phyloP scores from a whole-genome alignment of 2,329 filamentous ascomycete genomes.

The Fusarium nurragi region DNA sequence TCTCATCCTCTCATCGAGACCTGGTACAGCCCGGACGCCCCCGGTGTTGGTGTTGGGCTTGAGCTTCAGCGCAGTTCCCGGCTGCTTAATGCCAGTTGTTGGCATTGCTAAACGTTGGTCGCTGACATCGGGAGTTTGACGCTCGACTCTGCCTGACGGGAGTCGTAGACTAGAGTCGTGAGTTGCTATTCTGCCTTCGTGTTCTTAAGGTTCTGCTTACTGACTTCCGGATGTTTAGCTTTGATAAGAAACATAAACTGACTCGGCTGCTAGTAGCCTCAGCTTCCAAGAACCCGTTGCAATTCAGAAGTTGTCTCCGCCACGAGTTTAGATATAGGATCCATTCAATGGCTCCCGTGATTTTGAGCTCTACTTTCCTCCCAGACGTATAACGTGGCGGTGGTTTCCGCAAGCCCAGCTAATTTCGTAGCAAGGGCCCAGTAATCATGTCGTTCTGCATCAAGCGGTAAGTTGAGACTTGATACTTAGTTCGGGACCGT shows the following conservation, averaged over 20 bases:
- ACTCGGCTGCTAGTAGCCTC: conserved; percentile 8
- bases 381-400: conserved; percentile 29
- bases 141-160: conserved; percentile 7
- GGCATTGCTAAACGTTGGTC: conserved; percentile 28
- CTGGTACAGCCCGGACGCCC: conserved; percentile 40
- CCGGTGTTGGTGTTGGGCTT: conserved; percentile 41
- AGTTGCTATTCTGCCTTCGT: neutral
- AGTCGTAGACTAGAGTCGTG: conserved; percentile 7
- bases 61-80: conserved; percentile 38
- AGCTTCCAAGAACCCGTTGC: conserved; percentile 20
- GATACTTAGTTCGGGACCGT: conserved; percentile 28
- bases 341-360: conserved; percentile 40
- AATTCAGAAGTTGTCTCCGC: conserved; percentile 26
- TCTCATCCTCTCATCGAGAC: conserved; percentile 38
- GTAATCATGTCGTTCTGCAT: conserved; percentile 33
- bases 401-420: conserved; percentile 39
- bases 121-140: neutral
- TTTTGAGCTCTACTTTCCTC: conserved; percentile 18
- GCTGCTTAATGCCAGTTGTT: conserved; percentile 41
- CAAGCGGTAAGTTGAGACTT: conserved; percentile 21
- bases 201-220: neutral
- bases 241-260: conserved; percentile 11
- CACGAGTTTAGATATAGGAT: conserved; percentile 28
- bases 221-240: neutral
- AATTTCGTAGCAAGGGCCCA: conserved; percentile 32